phyloP scores from a whole-genome alignment of 1,139 yeast genomes.

The Barnettozyma hawaiiensis region DNA sequence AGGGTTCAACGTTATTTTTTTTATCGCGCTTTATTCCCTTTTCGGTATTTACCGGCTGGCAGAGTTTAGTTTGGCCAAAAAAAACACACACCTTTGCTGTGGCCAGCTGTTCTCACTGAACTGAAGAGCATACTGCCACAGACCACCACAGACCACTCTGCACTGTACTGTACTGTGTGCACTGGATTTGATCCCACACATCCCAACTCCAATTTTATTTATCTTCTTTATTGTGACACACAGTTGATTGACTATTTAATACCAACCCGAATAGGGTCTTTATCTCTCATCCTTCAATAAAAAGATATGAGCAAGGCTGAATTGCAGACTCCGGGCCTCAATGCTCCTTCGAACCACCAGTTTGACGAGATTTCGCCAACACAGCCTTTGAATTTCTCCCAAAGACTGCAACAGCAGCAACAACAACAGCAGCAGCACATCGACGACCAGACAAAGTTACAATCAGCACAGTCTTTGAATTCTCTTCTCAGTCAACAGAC shows the following conservation, averaged over 20 bases:
- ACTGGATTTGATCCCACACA: neutral
- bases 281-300: neutral
- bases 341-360: neutral
- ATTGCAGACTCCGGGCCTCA: conserved; percentile 8
- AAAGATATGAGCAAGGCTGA: conserved; percentile 3
- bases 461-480: conserved; percentile 12
- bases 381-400: conserved; percentile 20
- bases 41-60: neutral
- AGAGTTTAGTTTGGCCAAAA: too few relatives aligned
- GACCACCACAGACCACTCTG: neutral
- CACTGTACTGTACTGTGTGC: too few relatives aligned
- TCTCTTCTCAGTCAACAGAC: conserved; percentile 13
- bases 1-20: too few relatives aligned
- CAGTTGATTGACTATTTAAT: too few relatives aligned
- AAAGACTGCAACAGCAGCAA: neutral
- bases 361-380: conserved; percentile 24
- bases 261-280: neutral
- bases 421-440: too few relatives aligned
- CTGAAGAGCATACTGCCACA: too few relatives aligned
- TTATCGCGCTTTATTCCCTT: conserved; percentile 1
- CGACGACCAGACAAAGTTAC: conserved; percentile 2
- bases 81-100: too few relatives aligned
- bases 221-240: too few relatives aligned
- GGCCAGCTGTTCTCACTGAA: too few relatives aligned
- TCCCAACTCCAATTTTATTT: too few relatives aligned